These are phyloP conservation scores for Diaporthe capsici DNA, from an alignment of 2,329 filamentous ascomycete species.

Conservation along the genomic window DNA sequence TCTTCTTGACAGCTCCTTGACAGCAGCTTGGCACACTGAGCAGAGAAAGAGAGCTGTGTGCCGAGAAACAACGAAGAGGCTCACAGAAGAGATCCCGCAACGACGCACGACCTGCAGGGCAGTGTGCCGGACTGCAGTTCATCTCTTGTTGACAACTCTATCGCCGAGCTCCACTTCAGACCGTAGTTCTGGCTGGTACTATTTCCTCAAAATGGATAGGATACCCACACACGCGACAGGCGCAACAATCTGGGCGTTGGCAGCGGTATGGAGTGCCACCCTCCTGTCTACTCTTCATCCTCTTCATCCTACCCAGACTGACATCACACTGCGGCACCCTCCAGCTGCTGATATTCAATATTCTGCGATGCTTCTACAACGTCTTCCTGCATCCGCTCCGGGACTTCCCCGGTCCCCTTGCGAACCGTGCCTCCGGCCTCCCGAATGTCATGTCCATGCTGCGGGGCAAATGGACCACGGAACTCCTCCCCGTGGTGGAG, in stretches of 20 bases:
- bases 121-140: neutral
- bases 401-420: constrained; percentile 36
- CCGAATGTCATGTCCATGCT: constrained; percentile 19
- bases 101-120: neutral
- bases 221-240: neutral
- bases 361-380: constrained; percentile 35
- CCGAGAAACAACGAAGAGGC: neutral
- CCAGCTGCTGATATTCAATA: constrained; percentile 22
- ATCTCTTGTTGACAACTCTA: neutral
- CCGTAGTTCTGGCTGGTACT: neutral
- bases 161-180: too few species aligned
- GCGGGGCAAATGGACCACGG: constrained; percentile 26
- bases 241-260: constrained; percentile 27
- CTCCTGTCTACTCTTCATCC: neutral
- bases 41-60: neutral
- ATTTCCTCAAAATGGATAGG: constrained; percentile 7
- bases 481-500: constrained; percentile 21
- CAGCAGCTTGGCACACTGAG: neutral
- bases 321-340: neutral
- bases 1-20: neutral
- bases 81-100: neutral
- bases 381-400: constrained; percentile 41
- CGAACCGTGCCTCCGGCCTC: constrained; percentile 30
- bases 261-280: constrained; percentile 7
- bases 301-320: neutral